Conservation (phyloP, 352 stramenopile genomes). For the Pythium biforme region DNA sequence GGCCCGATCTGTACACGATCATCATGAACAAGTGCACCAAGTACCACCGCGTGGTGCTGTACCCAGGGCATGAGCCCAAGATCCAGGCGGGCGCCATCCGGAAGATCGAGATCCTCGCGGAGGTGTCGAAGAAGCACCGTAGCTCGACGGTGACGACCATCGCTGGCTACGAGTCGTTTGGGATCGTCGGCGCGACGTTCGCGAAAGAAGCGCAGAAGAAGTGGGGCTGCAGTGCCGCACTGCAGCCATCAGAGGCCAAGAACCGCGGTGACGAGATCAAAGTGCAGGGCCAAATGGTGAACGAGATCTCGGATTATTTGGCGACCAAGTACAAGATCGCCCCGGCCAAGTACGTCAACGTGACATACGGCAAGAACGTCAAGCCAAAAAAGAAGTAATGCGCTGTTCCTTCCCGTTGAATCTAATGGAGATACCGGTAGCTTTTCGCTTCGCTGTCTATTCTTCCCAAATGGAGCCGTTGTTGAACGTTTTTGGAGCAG, state of each 20-base stretch:
- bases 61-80: conserved; percentile 62
- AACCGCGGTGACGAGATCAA: conserved; percentile 69
- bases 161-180: conserved; percentile 78
- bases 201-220: conserved; percentile 83
- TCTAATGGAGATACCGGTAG: conserved; percentile 3
- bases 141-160: conserved; percentile 69
- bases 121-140: conserved; percentile 69
- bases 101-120: conserved; percentile 64
- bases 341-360: conserved; percentile 59
- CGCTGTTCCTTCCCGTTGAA: background rate
- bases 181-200: conserved; percentile 65
- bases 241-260: conserved; percentile 57
- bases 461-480: conserved; percentile 14
- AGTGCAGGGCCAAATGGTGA: conserved; percentile 78
- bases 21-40: conserved; percentile 63
- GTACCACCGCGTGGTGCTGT: conserved; percentile 72
- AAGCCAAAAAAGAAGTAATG: conserved; percentile 75
- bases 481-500: background rate
- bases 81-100: conserved; percentile 54
- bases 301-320: conserved; percentile 72
- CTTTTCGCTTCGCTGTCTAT: background rate
- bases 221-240: conserved; percentile 72
- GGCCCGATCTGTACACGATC: conserved; percentile 50
- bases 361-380: conserved; percentile 76
- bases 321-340: conserved; percentile 65